A percentile compares a stretch with the other conserved stretches of the same genome.
Evolutionary conservation across 495 filamentous ascomycete genomes (phyloP).

Genomic region (Cudoniella acicularis): DNA sequence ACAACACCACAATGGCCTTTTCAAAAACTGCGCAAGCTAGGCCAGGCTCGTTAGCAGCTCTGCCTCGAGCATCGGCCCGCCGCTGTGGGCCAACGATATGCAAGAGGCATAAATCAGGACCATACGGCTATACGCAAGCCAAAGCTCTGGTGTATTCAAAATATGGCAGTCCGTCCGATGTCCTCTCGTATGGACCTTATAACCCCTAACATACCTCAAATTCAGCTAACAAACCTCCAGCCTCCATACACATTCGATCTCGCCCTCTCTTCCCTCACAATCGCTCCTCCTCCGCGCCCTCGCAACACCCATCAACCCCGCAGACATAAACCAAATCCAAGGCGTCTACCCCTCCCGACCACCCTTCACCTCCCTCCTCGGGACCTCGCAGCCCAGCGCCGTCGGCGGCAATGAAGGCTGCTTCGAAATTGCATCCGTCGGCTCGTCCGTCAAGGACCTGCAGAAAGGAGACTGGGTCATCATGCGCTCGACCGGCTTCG

Average conservation of each 20-base stretch:
- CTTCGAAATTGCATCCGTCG: slow-evolving; percentile 73
- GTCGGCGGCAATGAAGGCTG: slow-evolving; percentile 88
- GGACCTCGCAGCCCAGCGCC: slow-evolving; percentile 68
- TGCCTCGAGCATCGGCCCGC: slow-evolving; percentile 11
- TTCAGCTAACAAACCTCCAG: slow-evolving; percentile 33
- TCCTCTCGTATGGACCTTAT: slow-evolving; percentile 55
- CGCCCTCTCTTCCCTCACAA: slow-evolving; percentile 69
- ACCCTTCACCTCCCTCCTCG: slow-evolving; percentile 64
- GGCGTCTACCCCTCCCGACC: slow-evolving; percentile 92
- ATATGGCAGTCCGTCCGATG: slow-evolving; percentile 81
- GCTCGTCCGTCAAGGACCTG: slow-evolving; percentile 47
- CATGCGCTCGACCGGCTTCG: slow-evolving; percentile 72
- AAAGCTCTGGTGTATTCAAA: slow-evolving; percentile 83
- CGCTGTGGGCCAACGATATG: background rate
- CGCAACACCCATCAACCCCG: slow-evolving; percentile 89
- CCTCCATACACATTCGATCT: slow-evolving; percentile 79
- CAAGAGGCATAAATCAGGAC: slow-evolving; percentile 56
- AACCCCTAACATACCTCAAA: slow-evolving; percentile 1
- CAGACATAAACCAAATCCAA: slow-evolving; percentile 91
- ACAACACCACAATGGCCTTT: slow-evolving; percentile 7
- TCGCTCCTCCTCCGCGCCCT: slow-evolving; percentile 65
- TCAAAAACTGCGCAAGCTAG: background rate
- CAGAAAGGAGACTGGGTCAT: slow-evolving; percentile 87
- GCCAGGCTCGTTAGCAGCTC: slow-evolving; percentile 7
- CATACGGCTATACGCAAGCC: slow-evolving; percentile 95